phyloP scores from a whole-genome alignment of 805 yeast genomes.

The Cyberlindnera misumaiensis region DNA sequence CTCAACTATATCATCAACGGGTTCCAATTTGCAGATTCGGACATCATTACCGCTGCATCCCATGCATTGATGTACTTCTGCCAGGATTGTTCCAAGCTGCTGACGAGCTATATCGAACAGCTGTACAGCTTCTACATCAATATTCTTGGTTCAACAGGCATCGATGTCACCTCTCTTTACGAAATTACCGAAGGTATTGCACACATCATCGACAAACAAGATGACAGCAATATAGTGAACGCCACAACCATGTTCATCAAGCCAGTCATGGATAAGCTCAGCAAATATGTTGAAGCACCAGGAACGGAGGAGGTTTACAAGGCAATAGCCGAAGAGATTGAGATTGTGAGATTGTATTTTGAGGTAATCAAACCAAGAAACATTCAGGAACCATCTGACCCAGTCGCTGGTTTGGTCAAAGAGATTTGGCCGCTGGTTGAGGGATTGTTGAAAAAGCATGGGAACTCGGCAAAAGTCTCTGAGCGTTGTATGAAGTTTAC shows the following conservation, averaged over 20 bases:
- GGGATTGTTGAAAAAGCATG: constrained; percentile 44
- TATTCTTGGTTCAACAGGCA: constrained; percentile 34
- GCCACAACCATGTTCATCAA: constrained; percentile 57
- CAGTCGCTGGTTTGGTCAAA: constrained; percentile 45
- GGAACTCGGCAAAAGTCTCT: constrained; percentile 55
- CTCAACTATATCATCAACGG: constrained; percentile 79
- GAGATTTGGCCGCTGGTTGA: constrained; percentile 57
- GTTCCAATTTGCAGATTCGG: constrained; percentile 35
- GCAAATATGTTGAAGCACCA: constrained; percentile 18
- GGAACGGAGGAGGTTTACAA: constrained; percentile 32
- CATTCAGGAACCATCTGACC: constrained; percentile 30
- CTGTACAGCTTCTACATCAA: constrained; percentile 65
- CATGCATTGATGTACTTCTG: constrained; percentile 93
- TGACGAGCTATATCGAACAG: constrained; percentile 67
- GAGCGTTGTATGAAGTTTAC: constrained; percentile 70
- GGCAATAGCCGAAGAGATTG: constrained; percentile 67
- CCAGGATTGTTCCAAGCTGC: constrained; percentile 71
- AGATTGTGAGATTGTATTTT: constrained; percentile 55
- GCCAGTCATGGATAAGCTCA: constrained; percentile 50
- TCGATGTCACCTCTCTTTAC: constrained; percentile 63
- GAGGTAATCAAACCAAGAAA: constrained; percentile 43
- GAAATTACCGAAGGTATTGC: constrained; percentile 89
- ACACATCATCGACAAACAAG: constrained; percentile 63
- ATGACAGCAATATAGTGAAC: constrained; percentile 43
- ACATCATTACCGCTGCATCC: constrained; percentile 76